Conservation (phyloP, 1,284 basidiomycete species). For the Pholiota adiposa region DNA sequence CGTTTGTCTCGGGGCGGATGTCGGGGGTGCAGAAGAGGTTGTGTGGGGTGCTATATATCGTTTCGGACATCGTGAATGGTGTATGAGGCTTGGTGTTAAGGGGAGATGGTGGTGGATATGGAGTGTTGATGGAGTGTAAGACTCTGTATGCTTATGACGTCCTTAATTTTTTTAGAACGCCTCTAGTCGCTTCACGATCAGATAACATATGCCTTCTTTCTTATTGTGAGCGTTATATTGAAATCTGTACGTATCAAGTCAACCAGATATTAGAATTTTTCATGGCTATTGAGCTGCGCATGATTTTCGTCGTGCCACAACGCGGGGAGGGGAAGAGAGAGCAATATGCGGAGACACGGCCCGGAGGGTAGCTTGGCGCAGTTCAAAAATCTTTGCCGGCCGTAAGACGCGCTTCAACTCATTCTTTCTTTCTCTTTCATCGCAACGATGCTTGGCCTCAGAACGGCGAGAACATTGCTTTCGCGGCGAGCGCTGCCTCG, state of each 20-base stretch:
- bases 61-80: slow-evolving; percentile 19
- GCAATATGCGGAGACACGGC: not conserved
- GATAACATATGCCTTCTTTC: not conserved
- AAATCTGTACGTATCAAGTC: not conserved
- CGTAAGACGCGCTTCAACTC: not conserved
- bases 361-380: not conserved
- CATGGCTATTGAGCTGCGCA: not conserved
- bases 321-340: not conserved
- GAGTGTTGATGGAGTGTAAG: too few species aligned
- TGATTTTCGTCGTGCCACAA: not conserved
- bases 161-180: slow-evolving; percentile 5
- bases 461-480: not conserved
- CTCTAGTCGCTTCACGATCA: too few species aligned
- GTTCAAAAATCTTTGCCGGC: not conserved
- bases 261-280: not conserved
- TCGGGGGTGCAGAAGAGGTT: slow-evolving; percentile 32
- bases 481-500: slow-evolving; percentile 1
- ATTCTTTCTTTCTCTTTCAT: not conserved
- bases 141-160: slow-evolving; percentile 6
- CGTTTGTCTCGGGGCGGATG: slow-evolving; percentile 22
- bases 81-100: too few species aligned
- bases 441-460: not conserved
- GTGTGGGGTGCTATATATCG: slow-evolving; percentile 24
- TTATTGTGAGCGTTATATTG: not conserved
- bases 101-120: not conserved